A percentile compares a stretch with the other conserved stretches of the same genome.
Conservation (phyloP, 306 rosid genomes). For the Lathyrus aphaca region DNA sequence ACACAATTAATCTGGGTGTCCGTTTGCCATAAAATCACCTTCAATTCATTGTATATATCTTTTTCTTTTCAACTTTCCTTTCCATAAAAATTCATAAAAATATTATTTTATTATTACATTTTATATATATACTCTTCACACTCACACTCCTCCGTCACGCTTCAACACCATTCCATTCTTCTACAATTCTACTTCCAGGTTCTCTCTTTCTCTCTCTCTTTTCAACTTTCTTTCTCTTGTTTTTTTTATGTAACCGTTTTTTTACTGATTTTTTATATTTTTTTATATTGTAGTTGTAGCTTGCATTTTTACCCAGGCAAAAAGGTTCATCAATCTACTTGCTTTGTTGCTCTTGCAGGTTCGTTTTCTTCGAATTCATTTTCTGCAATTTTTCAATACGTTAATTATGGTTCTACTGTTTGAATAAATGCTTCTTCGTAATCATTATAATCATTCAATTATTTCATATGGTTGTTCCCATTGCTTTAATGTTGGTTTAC, state of each 20-base stretch:
- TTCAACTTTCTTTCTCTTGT: not conserved
- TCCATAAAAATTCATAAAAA: not conserved
- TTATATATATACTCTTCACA: not conserved
- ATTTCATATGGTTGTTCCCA: not conserved
- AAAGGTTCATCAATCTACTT: not conserved
- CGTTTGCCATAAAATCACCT: too few species aligned
- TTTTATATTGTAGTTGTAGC: not conserved
- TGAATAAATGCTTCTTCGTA: not conserved
- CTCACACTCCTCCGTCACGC: not conserved
- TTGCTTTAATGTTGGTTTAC: not conserved
- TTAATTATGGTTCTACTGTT: not conserved
- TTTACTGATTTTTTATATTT: not conserved
- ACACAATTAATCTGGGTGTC: too few species aligned
- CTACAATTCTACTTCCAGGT: not conserved
- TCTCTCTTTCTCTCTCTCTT: not conserved
- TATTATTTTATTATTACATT: too few species aligned
- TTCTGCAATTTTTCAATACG: not conserved
- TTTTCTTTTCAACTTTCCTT: not conserved
- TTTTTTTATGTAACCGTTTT: not conserved
- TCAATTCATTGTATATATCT: too few species aligned
- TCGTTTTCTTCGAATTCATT: not conserved
- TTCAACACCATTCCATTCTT: not conserved
- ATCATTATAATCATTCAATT: not conserved
- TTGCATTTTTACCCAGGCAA: not conserved
- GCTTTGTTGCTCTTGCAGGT: not conserved